These are phyloP conservation scores for Solanum clarkiae DNA, from an alignment of 257 asterid species.

Conservation along the genomic window DNA sequence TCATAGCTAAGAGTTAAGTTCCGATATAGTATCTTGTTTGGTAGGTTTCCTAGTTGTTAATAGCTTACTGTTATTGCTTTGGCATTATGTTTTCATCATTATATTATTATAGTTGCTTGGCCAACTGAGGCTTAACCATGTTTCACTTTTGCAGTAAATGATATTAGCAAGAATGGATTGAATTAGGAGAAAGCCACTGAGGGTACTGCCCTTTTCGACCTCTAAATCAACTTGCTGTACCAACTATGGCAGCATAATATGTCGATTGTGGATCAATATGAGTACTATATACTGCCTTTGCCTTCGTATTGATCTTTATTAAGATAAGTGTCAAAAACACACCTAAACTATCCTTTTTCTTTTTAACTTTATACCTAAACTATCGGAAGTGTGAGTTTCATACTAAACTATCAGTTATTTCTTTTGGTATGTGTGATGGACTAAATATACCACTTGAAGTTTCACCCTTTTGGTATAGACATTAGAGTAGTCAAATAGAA, in stretches of 20 bases:
- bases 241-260: neutral
- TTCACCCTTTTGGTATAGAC: neutral
- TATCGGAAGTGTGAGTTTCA: no score
- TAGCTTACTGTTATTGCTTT: no score
- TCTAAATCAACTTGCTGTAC: neutral
- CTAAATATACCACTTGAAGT: neutral
- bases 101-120: neutral
- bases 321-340: no score
- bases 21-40: neutral
- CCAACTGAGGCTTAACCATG: neutral
- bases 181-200: neutral
- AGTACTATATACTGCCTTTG: neutral
- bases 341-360: no score
- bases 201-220: neutral
- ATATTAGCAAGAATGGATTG: neutral
- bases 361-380: no score
- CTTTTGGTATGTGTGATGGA: neutral
- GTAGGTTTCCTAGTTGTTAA: no score
- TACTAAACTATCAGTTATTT: no score
- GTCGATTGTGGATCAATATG: neutral
- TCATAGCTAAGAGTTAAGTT: neutral
- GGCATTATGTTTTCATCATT: no score
- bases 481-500: neutral
- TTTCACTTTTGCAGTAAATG: neutral
- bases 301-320: neutral